Conservation (phyloP, 2,329 filamentous ascomycete genomes). For the Mycosphaerelloides madeirae region DNA sequence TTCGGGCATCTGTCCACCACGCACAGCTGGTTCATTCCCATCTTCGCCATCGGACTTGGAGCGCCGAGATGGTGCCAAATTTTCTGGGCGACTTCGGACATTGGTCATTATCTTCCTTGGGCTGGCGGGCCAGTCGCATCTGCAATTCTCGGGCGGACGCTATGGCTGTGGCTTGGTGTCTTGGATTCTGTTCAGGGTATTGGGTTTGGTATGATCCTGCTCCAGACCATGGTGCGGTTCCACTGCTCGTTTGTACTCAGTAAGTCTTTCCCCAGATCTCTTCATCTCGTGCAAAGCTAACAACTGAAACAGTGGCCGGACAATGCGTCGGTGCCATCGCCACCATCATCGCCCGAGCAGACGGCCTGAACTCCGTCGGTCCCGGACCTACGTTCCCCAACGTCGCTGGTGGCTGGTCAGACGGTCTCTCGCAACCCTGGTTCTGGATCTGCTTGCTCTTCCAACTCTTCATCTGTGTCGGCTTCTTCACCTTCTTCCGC, state of each 20-base stretch:
- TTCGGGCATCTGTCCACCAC: slow-evolving; percentile 54
- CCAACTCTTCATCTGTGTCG: slow-evolving; percentile 56
- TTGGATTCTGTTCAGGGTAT: slow-evolving; percentile 62
- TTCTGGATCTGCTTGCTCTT: slow-evolving; percentile 59
- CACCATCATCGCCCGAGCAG: slow-evolving; percentile 58
- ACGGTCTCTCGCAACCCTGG: slow-evolving; percentile 48
- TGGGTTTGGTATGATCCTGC: slow-evolving; percentile 63
- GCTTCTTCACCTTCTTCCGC: slow-evolving; percentile 54
- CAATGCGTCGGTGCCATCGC: slow-evolving; percentile 59
- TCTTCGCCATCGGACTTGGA: slow-evolving; percentile 62
- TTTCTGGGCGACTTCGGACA: slow-evolving; percentile 59
- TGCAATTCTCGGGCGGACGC: slow-evolving; percentile 52
- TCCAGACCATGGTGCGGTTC: slow-evolving; percentile 56
- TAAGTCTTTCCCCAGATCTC: not conserved
- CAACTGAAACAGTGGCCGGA: slow-evolving; percentile 39
- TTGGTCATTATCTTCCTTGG: slow-evolving; percentile 61
- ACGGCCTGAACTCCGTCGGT: slow-evolving; percentile 57
- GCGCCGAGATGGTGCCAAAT: slow-evolving; percentile 65
- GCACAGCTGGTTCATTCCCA: slow-evolving; percentile 62
- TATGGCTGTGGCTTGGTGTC: slow-evolving; percentile 65
- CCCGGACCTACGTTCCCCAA: slow-evolving; percentile 61
- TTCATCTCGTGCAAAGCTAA: not conserved
- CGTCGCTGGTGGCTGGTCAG: slow-evolving; percentile 46
- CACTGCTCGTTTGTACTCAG: slow-evolving; percentile 59
- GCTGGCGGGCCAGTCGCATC: slow-evolving; percentile 51